Evolutionary conservation across 2,329 filamentous ascomycete genomes (phyloP).

Genomic region (Ceratocystis alfenasii): DNA sequence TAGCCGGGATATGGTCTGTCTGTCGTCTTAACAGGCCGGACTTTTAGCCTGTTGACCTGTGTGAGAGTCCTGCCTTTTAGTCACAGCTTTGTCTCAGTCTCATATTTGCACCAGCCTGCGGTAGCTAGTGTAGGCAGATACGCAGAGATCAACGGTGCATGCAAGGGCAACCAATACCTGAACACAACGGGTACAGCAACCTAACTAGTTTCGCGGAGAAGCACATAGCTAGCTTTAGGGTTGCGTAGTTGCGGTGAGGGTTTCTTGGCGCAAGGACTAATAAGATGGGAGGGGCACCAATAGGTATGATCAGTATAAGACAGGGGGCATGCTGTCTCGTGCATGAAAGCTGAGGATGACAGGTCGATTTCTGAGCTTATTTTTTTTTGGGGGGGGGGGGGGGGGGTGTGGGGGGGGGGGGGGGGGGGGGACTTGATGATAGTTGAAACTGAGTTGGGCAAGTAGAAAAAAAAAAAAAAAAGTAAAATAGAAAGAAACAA

Average conservation of each 20-base stretch:
- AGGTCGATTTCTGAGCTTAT: slow-evolving; percentile 3
- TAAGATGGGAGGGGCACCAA: not conserved
- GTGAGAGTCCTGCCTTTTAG: not conserved
- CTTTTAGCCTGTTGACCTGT: not conserved
- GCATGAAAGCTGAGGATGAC: not conserved
- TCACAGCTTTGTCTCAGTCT: not conserved
- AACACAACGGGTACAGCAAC: not conserved
- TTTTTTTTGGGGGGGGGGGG: not conserved
- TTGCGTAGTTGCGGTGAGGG: not conserved
- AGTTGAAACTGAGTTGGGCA: not conserved
- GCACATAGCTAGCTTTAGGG: not conserved
- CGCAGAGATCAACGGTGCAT: too few species aligned
- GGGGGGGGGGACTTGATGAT: not conserved
- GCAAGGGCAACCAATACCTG: too few species aligned
- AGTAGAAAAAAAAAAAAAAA: not conserved
- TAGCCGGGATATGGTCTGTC: not conserved
- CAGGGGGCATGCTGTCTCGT: not conserved
- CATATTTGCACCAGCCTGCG: not conserved
- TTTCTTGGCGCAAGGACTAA: not conserved
- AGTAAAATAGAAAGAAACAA: not conserved
- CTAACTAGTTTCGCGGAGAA: not conserved
- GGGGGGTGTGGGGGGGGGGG: not conserved
- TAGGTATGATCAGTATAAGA: not conserved
- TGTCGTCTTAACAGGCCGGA: not conserved
- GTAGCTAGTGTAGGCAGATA: too few species aligned